These are phyloP conservation scores for Dendrobium catenatum DNA, from an alignment of 106 monocot genomes.

Conservation along the genomic window DNA sequence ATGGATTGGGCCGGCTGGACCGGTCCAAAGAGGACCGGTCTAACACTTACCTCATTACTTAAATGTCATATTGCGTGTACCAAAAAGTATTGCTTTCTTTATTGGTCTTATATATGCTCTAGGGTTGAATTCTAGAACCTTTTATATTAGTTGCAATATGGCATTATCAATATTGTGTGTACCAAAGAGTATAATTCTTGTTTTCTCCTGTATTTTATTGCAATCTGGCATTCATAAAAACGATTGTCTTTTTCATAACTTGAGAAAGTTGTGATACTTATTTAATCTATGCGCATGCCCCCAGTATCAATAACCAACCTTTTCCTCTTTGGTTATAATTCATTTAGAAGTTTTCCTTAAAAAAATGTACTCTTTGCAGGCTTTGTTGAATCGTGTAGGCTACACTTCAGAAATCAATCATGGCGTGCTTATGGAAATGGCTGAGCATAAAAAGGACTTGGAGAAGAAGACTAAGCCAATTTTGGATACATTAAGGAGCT, in stretches of 20 bases:
- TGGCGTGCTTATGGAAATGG: constrained; percentile 96
- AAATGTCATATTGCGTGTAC: not conserved
- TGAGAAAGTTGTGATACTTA: not conserved
- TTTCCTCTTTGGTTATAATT: not conserved
- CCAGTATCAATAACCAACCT: not conserved
- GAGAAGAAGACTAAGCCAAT: constrained; percentile 97
- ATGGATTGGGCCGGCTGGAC: no score
- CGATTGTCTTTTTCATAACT: not conserved
- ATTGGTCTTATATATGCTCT: not conserved
- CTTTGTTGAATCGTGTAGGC: constrained; percentile 64
- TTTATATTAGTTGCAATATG: not conserved
- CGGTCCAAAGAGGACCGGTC: no score
- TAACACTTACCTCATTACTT: not conserved
- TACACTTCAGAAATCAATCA: constrained; percentile 97
- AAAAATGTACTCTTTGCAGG: constrained; percentile 25
- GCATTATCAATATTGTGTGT: not conserved
- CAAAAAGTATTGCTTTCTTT: not conserved
- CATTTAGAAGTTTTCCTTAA: not conserved
- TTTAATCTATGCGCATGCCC: not conserved
- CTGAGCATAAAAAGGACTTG: constrained; percentile 83
- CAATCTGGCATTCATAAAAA: not conserved
- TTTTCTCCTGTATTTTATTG: not conserved
- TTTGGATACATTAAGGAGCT: constrained; percentile 90
- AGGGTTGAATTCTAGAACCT: not conserved
- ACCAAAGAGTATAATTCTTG: no score